Percentiles rank a stretch among this genome's conserved stretches.
Evolutionary conservation across 345 rosid species (phyloP).

Genomic region (Linum lewisii): DNA sequence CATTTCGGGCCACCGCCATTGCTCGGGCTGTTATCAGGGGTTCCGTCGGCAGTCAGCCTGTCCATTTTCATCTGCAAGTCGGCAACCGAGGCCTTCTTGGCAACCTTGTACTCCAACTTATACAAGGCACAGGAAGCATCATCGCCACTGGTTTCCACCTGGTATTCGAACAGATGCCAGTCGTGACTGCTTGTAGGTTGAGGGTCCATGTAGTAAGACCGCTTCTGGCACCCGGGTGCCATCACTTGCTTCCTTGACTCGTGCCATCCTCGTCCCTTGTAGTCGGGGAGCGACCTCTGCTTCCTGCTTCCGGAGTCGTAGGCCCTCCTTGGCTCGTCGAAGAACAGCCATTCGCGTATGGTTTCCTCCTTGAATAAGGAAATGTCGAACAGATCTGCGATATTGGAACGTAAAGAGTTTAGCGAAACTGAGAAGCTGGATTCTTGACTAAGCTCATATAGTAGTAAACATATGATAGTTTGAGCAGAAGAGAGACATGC

Average conservation of each 20-base stretch:
- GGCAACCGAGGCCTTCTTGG: conserved; percentile 50
- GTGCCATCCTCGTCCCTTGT: conserved; percentile 85
- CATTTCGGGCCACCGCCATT: conserved; percentile 26
- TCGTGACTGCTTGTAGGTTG: conserved; percentile 59
- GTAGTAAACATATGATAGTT: neutral
- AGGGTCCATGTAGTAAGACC: conserved; percentile 94
- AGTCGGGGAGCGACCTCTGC: conserved; percentile 89
- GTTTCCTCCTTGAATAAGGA: conserved; percentile 57
- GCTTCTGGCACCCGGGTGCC: conserved; percentile 65
- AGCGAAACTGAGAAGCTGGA: conserved; percentile 5
- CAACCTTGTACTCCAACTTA: conserved; percentile 56
- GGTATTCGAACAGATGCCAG: conserved; percentile 85
- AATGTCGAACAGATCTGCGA: conserved; percentile 68
- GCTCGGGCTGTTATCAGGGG: conserved; percentile 31
- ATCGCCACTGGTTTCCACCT: conserved; percentile 34
- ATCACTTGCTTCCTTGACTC: conserved; percentile 81
- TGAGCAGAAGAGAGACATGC: no score
- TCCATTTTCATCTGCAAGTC: conserved; percentile 80
- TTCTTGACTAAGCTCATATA: neutral
- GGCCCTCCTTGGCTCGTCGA: conserved; percentile 83
- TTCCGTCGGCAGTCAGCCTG: conserved; percentile 55
- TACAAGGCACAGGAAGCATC: conserved; percentile 48
- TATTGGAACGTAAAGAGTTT: conserved; percentile 1
- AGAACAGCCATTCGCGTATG: conserved; percentile 80
- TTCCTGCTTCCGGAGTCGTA: conserved; percentile 83